Conservation (phyloP, 1,284 basidiomycete species). For the Ustilago bromivora region DNA sequence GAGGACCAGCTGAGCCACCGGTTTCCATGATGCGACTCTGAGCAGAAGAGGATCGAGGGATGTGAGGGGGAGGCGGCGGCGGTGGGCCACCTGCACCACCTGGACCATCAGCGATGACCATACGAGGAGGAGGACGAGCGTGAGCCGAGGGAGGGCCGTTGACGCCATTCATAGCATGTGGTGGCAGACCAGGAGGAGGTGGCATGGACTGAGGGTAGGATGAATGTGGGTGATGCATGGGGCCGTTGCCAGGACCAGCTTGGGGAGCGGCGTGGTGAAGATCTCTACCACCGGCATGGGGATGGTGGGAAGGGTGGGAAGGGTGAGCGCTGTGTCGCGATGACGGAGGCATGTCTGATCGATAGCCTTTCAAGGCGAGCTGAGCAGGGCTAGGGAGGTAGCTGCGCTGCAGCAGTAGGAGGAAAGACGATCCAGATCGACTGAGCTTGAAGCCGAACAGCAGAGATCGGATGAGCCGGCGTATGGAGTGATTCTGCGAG, state of each 20-base stretch:
- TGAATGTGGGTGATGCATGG: slow-evolving; percentile 50
- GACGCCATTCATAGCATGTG: slow-evolving; percentile 48
- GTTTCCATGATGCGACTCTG: slow-evolving; percentile 50
- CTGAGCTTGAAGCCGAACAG: background rate
- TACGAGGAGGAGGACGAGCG: slow-evolving; percentile 38
- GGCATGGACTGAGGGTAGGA: slow-evolving; percentile 51
- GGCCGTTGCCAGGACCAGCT: slow-evolving; percentile 35
- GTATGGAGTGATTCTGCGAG: background rate
- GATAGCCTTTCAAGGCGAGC: background rate
- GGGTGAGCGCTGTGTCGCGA: slow-evolving; percentile 41
- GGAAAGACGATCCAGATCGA: background rate
- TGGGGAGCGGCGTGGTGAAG: slow-evolving; percentile 33
- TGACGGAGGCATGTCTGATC: slow-evolving; percentile 40
- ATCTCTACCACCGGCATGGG: slow-evolving; percentile 37
- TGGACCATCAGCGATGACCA: slow-evolving; percentile 45
- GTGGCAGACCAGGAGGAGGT: slow-evolving; percentile 46
- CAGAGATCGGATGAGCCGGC: slow-evolving; percentile 10
- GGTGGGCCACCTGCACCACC: slow-evolving; percentile 39
- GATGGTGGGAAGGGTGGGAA: slow-evolving; percentile 49
- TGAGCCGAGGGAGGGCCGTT: slow-evolving; percentile 35
- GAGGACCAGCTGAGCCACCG: slow-evolving; percentile 18
- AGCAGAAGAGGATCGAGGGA: slow-evolving; percentile 49
- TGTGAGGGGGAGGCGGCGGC: slow-evolving; percentile 41
- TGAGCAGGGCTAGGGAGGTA: slow-evolving; percentile 6
- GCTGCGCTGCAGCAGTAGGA: background rate